Conservation (phyloP, 495 filamentous ascomycete species). For the Trichoderma orchidacearum region DNA sequence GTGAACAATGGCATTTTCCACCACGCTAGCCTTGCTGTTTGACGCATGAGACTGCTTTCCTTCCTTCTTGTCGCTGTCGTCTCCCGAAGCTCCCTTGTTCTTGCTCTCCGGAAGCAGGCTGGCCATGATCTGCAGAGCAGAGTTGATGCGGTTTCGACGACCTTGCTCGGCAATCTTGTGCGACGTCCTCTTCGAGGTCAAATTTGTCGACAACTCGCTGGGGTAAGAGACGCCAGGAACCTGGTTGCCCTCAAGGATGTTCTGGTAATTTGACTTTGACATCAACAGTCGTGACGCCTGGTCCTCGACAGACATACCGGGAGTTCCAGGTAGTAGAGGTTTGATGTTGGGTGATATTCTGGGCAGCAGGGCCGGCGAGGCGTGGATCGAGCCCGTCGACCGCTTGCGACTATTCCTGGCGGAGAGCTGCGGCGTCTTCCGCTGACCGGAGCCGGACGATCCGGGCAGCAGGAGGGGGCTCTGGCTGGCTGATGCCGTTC, state of each 20-base stretch:
- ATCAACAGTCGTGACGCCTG: slow-evolving; percentile 76
- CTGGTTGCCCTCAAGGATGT: slow-evolving; percentile 84
- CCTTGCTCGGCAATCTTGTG: slow-evolving; percentile 98
- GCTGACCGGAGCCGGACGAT: slow-evolving; percentile 14
- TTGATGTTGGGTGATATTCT: slow-evolving; percentile 93
- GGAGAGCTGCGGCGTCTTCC: slow-evolving; percentile 31
- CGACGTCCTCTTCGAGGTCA: slow-evolving; percentile 92
- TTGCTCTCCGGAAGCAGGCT: slow-evolving; percentile 50
- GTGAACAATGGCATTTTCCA: slow-evolving; percentile 91
- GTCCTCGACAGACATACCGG: slow-evolving; percentile 36
- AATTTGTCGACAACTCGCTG: slow-evolving; percentile 74
- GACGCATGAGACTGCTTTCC: slow-evolving; percentile 30
- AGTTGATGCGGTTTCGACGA: slow-evolving; percentile 87
- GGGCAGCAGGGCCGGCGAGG: slow-evolving; percentile 70
- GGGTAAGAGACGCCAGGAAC: slow-evolving; percentile 87
- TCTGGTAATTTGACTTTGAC: slow-evolving; percentile 95
- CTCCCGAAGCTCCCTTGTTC: slow-evolving; percentile 24
- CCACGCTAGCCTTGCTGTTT: slow-evolving; percentile 90
- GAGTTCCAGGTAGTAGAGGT: slow-evolving; percentile 63
- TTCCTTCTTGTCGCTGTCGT: slow-evolving; percentile 19
- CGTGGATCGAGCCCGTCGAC: slow-evolving; percentile 63
- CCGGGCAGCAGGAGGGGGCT: slow-evolving; percentile 38
- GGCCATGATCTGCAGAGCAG: slow-evolving; percentile 82
- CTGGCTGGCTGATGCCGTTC: slow-evolving; percentile 28
- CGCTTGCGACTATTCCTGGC: slow-evolving; percentile 45